Conservation (phyloP, 2,329 filamentous ascomycete species). For the Blumeria hordei region DNA sequence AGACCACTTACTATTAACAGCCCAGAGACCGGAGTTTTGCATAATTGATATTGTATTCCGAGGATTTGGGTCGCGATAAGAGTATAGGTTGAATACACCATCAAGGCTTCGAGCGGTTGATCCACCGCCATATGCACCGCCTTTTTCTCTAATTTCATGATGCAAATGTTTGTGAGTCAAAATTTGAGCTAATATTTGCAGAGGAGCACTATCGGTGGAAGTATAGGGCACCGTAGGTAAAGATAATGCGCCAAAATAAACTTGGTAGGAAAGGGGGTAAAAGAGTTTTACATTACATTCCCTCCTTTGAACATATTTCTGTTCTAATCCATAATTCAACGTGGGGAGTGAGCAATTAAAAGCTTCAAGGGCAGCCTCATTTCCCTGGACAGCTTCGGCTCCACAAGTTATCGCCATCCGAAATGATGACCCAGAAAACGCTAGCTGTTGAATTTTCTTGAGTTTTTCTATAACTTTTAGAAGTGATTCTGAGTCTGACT, state of each 20-base stretch:
- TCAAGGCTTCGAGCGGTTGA: conserved; percentile 60
- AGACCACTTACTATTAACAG: conserved; percentile 56
- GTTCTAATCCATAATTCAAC: too few species aligned
- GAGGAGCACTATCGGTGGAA: conserved; percentile 46
- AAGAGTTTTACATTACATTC: conserved; percentile 45
- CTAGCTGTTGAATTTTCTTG: conserved; percentile 61
- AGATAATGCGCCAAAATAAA: conserved; percentile 75
- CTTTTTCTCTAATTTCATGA: conserved; percentile 93
- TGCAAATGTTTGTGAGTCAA: conserved; percentile 92
- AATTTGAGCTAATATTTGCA: conserved; percentile 75
- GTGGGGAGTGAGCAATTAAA: conserved; percentile 37
- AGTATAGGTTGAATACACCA: conserved; percentile 83
- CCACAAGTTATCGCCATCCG: conserved; percentile 76
- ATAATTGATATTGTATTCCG: conserved; percentile 72
- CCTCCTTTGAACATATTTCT: conserved; percentile 10
- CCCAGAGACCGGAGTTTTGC: conserved; percentile 60
- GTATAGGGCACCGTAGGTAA: conserved; percentile 69
- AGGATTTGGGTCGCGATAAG: conserved; percentile 89
- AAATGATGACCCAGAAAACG: conserved; percentile 42
- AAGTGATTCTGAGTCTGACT: conserved; percentile 43
- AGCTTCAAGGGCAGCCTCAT: conserved; percentile 42
- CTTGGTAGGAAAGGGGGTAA: conserved; percentile 88
- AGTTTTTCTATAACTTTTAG: conserved; percentile 59
- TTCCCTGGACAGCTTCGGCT: conserved; percentile 40
- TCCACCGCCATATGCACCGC: conserved; percentile 83